Evolutionary conservation across 805 yeast genomes (phyloP).

Genomic region (Tetrapisispora fleetii): DNA sequence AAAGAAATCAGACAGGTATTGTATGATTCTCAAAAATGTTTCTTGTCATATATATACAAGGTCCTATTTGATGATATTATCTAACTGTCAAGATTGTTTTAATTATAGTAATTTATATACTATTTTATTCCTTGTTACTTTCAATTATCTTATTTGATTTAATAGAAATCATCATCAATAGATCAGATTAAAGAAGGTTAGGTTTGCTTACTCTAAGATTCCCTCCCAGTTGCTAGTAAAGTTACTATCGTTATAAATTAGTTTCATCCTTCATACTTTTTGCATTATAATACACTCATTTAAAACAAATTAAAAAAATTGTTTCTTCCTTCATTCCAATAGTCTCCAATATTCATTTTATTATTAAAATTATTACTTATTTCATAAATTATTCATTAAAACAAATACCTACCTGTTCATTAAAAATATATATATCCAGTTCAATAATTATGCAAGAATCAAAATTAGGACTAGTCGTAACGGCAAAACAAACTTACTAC

Average conservation of each 20-base stretch:
- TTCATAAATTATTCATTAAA: background rate
- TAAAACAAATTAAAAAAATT: background rate
- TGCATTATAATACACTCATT: background rate
- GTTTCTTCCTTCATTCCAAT: background rate
- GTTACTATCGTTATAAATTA: background rate
- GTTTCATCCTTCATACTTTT: background rate
- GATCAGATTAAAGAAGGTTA: background rate
- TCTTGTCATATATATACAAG: background rate
- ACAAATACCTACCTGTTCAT: background rate
- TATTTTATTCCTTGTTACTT: background rate
- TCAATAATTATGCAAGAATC: conserved; percentile 1
- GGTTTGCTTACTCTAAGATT: background rate
- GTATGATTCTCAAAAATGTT: background rate
- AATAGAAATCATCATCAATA: background rate
- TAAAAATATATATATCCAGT: no score
- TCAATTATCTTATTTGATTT: background rate
- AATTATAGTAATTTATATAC: background rate
- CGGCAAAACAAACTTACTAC: conserved; percentile 39
- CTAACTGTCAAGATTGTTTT: background rate
- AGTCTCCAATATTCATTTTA: background rate
- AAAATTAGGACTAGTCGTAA: conserved; percentile 27
- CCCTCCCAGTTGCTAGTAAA: background rate
- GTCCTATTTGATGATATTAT: background rate
- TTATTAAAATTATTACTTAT: background rate
- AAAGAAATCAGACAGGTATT: background rate